phyloP scores from a whole-genome alignment of 495 filamentous ascomycete species.

The Aspergillus panamensis region DNA sequence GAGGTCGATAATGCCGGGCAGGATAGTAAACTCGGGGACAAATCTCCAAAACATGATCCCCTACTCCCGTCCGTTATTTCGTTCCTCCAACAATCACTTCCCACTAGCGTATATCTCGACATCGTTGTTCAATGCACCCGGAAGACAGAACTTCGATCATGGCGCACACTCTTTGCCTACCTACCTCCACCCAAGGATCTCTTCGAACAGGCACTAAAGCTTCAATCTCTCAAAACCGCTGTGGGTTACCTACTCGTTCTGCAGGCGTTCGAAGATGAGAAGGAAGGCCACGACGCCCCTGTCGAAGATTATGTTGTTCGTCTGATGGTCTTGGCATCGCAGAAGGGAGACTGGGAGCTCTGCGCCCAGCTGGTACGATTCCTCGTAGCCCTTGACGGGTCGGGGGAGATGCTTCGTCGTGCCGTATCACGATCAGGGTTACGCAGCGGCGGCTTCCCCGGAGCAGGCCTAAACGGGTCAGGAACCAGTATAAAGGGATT shows the following conservation, averaged over 20 bases:
- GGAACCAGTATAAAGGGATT: slow-evolving; percentile 37
- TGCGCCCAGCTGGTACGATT: slow-evolving; percentile 95
- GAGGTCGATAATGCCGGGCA: slow-evolving; percentile 78
- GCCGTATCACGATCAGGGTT: slow-evolving; percentile 68
- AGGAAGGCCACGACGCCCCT: slow-evolving; percentile 63
- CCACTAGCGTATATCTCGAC: slow-evolving; percentile 72
- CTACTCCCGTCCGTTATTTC: slow-evolving; percentile 83
- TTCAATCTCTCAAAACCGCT: slow-evolving; percentile 87
- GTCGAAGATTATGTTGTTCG: slow-evolving; percentile 65
- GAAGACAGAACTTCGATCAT: slow-evolving; percentile 93
- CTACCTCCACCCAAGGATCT: slow-evolving; percentile 84
- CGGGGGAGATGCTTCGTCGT: slow-evolving; percentile 73
- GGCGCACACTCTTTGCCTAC: slow-evolving; percentile 88
- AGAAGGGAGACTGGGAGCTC: slow-evolving; percentile 89
- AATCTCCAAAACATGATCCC: slow-evolving; percentile 46
- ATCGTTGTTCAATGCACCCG: slow-evolving; percentile 96
- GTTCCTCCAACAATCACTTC: slow-evolving; percentile 80
- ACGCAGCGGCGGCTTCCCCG: slow-evolving; percentile 27
- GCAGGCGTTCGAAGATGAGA: slow-evolving; percentile 86
- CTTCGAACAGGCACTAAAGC: slow-evolving; percentile 84
- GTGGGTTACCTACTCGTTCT: slow-evolving; percentile 95
- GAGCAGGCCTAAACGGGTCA: slow-evolving; percentile 26
- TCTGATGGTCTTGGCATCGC: slow-evolving; percentile 75
- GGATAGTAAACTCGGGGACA: slow-evolving; percentile 45
- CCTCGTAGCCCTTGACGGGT: slow-evolving; percentile 84